Base-by-base conservation (phyloP, 371 early-diverging fungal genomes). In the Syncephalis plumigaleata region DNA sequence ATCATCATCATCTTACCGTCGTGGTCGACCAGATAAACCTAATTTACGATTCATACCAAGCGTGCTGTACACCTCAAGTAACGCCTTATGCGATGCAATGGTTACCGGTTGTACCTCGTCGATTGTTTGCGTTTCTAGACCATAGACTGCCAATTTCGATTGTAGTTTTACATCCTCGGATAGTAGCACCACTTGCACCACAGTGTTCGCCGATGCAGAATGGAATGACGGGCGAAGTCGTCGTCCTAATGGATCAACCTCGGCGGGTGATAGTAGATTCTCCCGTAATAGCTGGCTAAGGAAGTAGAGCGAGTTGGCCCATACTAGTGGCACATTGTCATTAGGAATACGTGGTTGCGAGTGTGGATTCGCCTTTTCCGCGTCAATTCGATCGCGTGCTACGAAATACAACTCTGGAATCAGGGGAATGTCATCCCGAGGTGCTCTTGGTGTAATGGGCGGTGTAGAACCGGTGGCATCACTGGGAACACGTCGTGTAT, bases 321-420 rank as follows among this genome's bases (percentile, higher is more conserved):
- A 91, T 0, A 88, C 91, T 17, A 91, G 63, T 1, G 91, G 91
- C 0, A 87, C 67, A 53, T 91, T 91, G 51, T 87, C 87, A 51
- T 85, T 85, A 3, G 91, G 81, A 20, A 79, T 57, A 39, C 91
- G 73, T n/a, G 68, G 66, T 54, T 85, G 87, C 0, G 81, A 71
- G 18, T 81, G 75, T 13, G 84, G 87, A 27, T 77, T 55, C 16
- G 56, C 61, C 48, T 73, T 77, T 55, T 91, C 91, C 2, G 74
- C 80, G 1, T 84, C 82, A 47, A 88, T 77, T 0, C 58, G 31
- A 23, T 82, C 79, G 5, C 53, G 42, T 3, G 88, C 86, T 0
- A 91, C 89, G 55, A 79, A 83, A 54, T 80, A 91, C 27, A 91
- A 58, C 55, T 91, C 91, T 8, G 86, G 83, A 8, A 85, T 66